These are phyloP conservation scores for Coffea eugenioides DNA, from an alignment of 257 asterid species.

Conservation along the genomic window DNA sequence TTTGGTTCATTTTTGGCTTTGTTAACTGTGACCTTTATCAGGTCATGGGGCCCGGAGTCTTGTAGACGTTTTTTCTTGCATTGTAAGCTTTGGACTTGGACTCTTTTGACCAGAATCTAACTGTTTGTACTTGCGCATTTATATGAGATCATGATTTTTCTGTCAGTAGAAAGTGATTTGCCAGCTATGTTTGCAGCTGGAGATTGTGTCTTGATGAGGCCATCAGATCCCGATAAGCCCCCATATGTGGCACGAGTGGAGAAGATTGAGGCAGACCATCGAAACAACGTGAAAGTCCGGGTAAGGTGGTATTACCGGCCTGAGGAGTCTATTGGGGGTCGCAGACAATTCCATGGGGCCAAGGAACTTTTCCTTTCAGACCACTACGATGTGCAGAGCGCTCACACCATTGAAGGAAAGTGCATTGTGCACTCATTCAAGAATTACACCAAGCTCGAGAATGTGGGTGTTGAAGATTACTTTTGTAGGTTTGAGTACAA, in stretches of 20 bases:
- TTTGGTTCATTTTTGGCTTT: not conserved
- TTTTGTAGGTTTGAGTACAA: conserved; percentile 82
- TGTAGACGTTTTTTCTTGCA: not conserved
- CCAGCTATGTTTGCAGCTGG: conserved; percentile 53
- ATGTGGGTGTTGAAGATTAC: conserved; percentile 83
- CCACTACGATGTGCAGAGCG: conserved; percentile 82
- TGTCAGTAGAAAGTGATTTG: not conserved
- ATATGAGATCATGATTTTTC: not conserved
- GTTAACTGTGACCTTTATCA: not conserved
- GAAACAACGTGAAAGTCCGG: conserved; percentile 65
- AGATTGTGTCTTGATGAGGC: conserved; percentile 79
- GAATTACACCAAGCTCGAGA: conserved; percentile 79
- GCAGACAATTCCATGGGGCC: conserved; percentile 89
- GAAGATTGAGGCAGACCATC: conserved; percentile 73
- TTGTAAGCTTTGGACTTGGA: not conserved
- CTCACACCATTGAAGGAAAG: conserved; percentile 88
- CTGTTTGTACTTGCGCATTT: not conserved
- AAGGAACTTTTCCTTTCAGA: conserved; percentile 87
- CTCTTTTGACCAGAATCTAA: not conserved
- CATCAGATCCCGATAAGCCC: conserved; percentile 71
- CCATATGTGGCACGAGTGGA: conserved; percentile 83
- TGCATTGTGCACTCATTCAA: conserved; percentile 77
- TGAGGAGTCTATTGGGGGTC: conserved; percentile 82
- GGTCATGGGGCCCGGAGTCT: not conserved
- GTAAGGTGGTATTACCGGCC: conserved; percentile 87